Conservation (phyloP, 805 yeast species). For the Metschnikowia similis region DNA sequence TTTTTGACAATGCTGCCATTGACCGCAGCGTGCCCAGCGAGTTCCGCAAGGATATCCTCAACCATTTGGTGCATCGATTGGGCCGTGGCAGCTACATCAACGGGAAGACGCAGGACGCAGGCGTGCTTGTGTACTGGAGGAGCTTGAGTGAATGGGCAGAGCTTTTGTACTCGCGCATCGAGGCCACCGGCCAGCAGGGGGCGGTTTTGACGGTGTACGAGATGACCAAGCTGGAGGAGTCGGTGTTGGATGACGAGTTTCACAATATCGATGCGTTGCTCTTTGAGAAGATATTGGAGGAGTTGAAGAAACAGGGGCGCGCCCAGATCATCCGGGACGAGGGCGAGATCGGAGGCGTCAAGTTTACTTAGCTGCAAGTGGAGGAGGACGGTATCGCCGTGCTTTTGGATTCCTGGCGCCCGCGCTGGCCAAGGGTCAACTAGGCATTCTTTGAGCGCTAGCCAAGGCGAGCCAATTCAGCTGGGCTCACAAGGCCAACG, state of each 20-base stretch:
- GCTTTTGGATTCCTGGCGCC: too few relatives aligned
- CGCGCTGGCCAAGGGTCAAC: too few relatives aligned
- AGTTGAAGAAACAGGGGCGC: constrained; percentile 60
- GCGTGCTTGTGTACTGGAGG: constrained; percentile 58
- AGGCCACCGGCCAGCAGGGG: constrained; percentile 71
- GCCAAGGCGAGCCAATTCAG: too few relatives aligned
- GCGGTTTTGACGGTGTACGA: constrained; percentile 81
- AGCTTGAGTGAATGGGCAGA: constrained; percentile 47
- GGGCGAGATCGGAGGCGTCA: constrained; percentile 70
- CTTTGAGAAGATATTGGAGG: constrained; percentile 50
- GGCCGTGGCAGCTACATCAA: constrained; percentile 56
- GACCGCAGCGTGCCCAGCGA: constrained; percentile 52
- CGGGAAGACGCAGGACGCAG: constrained; percentile 55
- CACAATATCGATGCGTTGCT: constrained; percentile 56
- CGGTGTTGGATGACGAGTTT: constrained; percentile 53
- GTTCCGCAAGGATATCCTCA: constrained; percentile 52
- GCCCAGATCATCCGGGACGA: constrained; percentile 70
- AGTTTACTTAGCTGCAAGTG: constrained; percentile 42
- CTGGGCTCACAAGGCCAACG: too few relatives aligned
- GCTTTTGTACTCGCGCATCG: constrained; percentile 36
- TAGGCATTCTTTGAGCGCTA: too few relatives aligned
- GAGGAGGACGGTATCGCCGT: too few relatives aligned
- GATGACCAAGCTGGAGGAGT: constrained; percentile 52
- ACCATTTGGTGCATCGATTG: constrained; percentile 46
- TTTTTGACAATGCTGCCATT: constrained; percentile 52